Evolutionary conservation across 257 asterid genomes (phyloP), one percentile per base, ranked within the genome.

Genomic region (Cruciata laevipes): DNA sequence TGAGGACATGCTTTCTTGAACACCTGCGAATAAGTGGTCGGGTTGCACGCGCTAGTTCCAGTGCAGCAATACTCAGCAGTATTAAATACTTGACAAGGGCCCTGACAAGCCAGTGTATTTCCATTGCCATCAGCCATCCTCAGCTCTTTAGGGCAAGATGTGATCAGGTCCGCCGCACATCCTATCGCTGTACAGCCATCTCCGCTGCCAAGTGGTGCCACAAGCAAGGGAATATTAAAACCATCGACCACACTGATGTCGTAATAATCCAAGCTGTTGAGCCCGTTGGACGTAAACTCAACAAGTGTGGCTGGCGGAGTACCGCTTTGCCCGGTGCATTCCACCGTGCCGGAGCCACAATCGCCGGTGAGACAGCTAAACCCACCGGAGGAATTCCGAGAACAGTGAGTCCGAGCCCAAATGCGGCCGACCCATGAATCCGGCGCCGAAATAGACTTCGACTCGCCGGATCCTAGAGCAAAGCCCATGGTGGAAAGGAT

Each of bases 191-290:
- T 33, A 30, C 98, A 91, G 58, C 83, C 84, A 9, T 1, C 25
- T 0, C 98, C 97, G 6, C 86, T 20, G 0, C 96, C 96, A 61
- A 82, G 86, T 11, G 98, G 96, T 16, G 78, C 95, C 72, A 89
- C 90, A 63, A 91, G 85, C 86, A 91, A 77, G 69, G 98, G 96
- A 2, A 91, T 75, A 77, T 91, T 91, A 84, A 89, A 91, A 1
- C 98, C 98, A 68, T 91, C 95, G 40, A 89, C 96, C 10, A 91
- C 77, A 85, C 98, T 91, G 7, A 91, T 90, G 70, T 89, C 98
- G 23, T 81, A 91, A 81, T 84, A 89, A 68, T 89, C 98, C 87
- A 65, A 71, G 0, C 86, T 89, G 1, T 72, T 72, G 74, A 76
- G 75, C 1, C 96, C 94, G 72, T 91, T 73, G 17, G 86, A 89